phyloP scores from a whole-genome alignment of 2,329 filamentous ascomycete genomes.

The Davidsoniella neocaledoniae region DNA sequence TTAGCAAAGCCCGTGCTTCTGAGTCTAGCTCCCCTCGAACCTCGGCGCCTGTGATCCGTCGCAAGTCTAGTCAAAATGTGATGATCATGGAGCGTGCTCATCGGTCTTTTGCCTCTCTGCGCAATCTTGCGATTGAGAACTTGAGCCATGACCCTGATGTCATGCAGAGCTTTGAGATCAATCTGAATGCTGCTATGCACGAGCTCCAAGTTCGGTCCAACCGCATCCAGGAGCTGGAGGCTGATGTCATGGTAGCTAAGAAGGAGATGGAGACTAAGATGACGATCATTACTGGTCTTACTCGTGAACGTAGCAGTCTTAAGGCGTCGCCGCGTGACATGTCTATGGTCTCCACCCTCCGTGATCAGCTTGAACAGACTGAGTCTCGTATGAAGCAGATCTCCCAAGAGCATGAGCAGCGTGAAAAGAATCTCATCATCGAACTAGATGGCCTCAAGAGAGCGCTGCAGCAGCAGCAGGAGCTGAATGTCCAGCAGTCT shows the following conservation, averaged over 20 bases:
- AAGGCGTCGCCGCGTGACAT: slow-evolving; percentile 77
- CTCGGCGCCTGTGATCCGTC: slow-evolving; percentile 64
- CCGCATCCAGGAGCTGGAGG: slow-evolving; percentile 76
- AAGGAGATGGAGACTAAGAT: slow-evolving; percentile 97
- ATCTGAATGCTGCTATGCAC: slow-evolving; percentile 81
- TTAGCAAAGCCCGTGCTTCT: slow-evolving; percentile 55
- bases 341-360: slow-evolving; percentile 71
- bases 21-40: slow-evolving; percentile 45
- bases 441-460: slow-evolving; percentile 41
- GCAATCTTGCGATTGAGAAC: slow-evolving; percentile 74
- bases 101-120: slow-evolving; percentile 73
- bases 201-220: slow-evolving; percentile 78
- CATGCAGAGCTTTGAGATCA: slow-evolving; percentile 84
- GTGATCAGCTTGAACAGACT: slow-evolving; percentile 73
- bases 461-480: slow-evolving; percentile 11
- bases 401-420: slow-evolving; percentile 52
- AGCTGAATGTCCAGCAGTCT: background rate
- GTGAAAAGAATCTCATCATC: slow-evolving; percentile 56
- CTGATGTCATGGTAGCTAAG: slow-evolving; percentile 64
- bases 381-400: slow-evolving; percentile 64
- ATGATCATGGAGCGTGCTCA: slow-evolving; percentile 81
- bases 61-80: slow-evolving; percentile 83
- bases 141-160: slow-evolving; percentile 68
- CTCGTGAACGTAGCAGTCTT: slow-evolving; percentile 80
- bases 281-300: slow-evolving; percentile 85